These are phyloP conservation scores for Uncinocarpus reesii DNA, from an alignment of 2,329 filamentous ascomycete genomes.

Conservation along the genomic window DNA sequence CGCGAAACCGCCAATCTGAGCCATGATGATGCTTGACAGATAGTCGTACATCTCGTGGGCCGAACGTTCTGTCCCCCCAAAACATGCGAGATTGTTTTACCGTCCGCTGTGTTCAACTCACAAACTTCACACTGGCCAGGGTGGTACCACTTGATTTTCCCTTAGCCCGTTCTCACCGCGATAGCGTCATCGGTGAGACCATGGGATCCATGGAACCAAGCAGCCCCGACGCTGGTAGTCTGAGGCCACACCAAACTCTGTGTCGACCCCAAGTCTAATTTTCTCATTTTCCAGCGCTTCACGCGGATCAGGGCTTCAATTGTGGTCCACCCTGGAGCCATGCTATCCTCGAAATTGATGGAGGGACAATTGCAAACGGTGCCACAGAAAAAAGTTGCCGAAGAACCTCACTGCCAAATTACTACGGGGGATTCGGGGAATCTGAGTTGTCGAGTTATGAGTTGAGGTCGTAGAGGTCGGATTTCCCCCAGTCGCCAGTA, in stretches of 20 bases:
- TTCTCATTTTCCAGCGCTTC: slow-evolving; percentile 1
- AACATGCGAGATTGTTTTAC: neutral
- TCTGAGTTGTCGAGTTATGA: too few species aligned
- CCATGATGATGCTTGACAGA: too few species aligned
- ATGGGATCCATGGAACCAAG: slow-evolving; percentile 1
- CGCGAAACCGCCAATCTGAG: too few species aligned
- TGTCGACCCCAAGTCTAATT: neutral
- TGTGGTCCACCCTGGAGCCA: neutral
- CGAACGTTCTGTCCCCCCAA: neutral
- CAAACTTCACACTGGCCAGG: neutral
- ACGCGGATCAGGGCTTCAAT: slow-evolving; percentile 2
- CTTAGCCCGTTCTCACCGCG: neutral
- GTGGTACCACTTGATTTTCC: too few species aligned
- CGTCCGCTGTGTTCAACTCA: neutral
- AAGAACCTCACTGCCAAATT: too few species aligned
- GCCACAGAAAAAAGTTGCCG: too few species aligned
- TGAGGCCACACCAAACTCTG: too few species aligned
- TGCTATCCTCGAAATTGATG: too few species aligned
- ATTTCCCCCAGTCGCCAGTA: too few species aligned
- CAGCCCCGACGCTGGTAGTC: neutral
- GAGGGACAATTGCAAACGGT: too few species aligned
- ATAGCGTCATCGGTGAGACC: slow-evolving; percentile 6
- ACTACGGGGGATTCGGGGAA: too few species aligned
- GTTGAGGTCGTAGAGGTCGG: too few species aligned
- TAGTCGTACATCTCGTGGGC: neutral